Base-by-base conservation (phyloP, 345 rosid species). In the Citrus cavaleriei region DNA sequence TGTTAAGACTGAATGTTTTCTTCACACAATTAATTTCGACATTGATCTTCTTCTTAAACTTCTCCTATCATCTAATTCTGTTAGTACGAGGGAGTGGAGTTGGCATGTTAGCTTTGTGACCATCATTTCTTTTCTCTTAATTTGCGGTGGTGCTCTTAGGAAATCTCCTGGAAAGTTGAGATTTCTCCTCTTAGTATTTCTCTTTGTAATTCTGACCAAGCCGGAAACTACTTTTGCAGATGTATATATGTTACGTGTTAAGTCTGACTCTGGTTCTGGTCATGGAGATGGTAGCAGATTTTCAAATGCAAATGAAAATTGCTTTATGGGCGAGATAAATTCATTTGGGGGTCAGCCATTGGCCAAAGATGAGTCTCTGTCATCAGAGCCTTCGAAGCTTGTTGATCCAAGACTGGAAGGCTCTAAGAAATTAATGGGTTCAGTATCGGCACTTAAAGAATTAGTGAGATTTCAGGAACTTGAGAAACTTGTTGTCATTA, bases 401-500 rank as follows among this genome's bases (percentile, higher is more conserved):
- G 58, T 83, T 71, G 94, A 97, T 82, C 90, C 92, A 27, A 90
- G 97, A 81, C 72, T 85, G 60, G 98, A 93, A 80, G 89, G 85
- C 79, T 85, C 95, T 24, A 88, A 84, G 81, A 89, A 81, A 82
- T 77, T 88, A 72, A 74, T 70, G 58, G 87, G 93, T 80, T 87
- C 97, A 37, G 91, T 97, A 68, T 79, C 89, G 72, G 89, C 94
- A 22, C 98, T 97, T 81, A 92, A 87, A 87, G 99, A 97, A 85
- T 83, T 97, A 82, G 99, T 94, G 79, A 86, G 94, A 84, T 81
- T 69, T 58, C 74, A 19, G 32, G 37, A 78, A 57, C 64, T 75
- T 21, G 35, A 13, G 13, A 35, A 75, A 18, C 10, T 74, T 37
- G 6, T n/a, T 10, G n/a, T 42, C 21, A 21, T 63, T 49, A 8